Evolutionary conservation across 148 eudicot species (phyloP).

Genomic region (Selenicereus undatus): DNA sequence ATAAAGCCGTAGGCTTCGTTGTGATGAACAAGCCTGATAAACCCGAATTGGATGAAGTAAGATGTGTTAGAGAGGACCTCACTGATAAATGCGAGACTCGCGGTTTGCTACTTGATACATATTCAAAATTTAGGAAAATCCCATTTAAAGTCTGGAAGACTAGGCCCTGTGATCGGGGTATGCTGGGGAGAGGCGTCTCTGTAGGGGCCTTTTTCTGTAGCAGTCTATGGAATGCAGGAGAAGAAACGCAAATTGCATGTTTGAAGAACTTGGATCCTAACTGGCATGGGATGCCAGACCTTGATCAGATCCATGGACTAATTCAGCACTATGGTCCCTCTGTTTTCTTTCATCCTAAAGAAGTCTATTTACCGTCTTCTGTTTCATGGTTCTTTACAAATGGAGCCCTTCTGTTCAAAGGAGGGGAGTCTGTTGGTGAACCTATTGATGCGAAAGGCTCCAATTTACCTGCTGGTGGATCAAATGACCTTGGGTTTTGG

Average conservation of each 20-base stretch:
- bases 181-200: constrained; percentile 59
- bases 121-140: constrained; percentile 27
- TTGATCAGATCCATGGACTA: constrained; percentile 71
- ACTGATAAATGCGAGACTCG: constrained; percentile 60
- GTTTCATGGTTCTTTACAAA: constrained; percentile 75
- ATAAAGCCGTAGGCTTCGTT: constrained; percentile 72
- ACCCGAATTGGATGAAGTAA: constrained; percentile 56
- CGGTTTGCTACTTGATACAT: constrained; percentile 32
- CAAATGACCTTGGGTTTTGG: constrained; percentile 74
- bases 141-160: constrained; percentile 62
- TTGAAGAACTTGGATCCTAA: constrained; percentile 53
- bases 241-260: constrained; percentile 49
- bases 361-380: constrained; percentile 75
- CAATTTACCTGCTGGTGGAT: constrained; percentile 69
- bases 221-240: constrained; percentile 31
- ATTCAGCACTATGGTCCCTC: constrained; percentile 84
- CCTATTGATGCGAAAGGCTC: constrained; percentile 61
- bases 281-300: constrained; percentile 63
- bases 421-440: constrained; percentile 38
- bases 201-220: constrained; percentile 75
- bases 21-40: constrained; percentile 52
- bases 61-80: constrained; percentile 77
- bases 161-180: constrained; percentile 69
- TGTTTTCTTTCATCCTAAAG: constrained; percentile 79
- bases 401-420: constrained; percentile 57